Percentiles rank a stretch among this genome's conserved stretches.
Conservation (phyloP, 2,329 filamentous ascomycete genomes). For the Aureobasidium sp. region DNA sequence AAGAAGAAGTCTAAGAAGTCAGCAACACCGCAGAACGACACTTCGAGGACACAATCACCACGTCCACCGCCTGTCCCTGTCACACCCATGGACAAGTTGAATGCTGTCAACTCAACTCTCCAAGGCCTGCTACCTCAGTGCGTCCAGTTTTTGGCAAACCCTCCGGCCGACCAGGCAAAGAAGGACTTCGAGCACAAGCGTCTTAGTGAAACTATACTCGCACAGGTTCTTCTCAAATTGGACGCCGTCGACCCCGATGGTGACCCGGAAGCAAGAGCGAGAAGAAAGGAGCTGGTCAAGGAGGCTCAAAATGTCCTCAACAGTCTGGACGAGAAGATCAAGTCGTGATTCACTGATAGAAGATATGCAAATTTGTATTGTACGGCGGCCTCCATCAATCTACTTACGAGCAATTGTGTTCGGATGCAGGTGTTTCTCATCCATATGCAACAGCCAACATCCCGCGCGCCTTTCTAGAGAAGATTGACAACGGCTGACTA, state of each 20-base stretch:
- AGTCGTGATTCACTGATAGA: not conserved
- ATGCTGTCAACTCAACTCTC: slow-evolving; percentile 58
- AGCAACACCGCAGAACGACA: slow-evolving; percentile 23
- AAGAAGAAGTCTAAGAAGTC: slow-evolving; percentile 37
- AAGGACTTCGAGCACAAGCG: slow-evolving; percentile 65
- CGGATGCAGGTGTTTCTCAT: no score
- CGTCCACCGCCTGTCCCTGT: slow-evolving; percentile 28
- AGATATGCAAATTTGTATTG: not conserved
- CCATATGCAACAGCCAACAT: no score
- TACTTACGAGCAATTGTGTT: not conserved
- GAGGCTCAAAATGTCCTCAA: slow-evolving; percentile 60
- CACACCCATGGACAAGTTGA: slow-evolving; percentile 54
- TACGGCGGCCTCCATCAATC: not conserved
- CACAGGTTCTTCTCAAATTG: slow-evolving; percentile 66
- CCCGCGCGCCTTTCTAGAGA: no score
- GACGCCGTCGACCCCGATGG: slow-evolving; percentile 69
- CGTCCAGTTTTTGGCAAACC: slow-evolving; percentile 50
- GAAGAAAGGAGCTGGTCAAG: slow-evolving; percentile 64
- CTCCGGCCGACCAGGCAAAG: slow-evolving; percentile 60
- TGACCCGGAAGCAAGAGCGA: slow-evolving; percentile 53
- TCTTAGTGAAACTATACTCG: slow-evolving; percentile 66
- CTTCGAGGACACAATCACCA: slow-evolving; percentile 31
- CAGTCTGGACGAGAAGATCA: slow-evolving; percentile 47
- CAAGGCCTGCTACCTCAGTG: slow-evolving; percentile 57
- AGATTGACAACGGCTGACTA: not conserved